Base-by-base conservation (phyloP, 2,329 filamentous ascomycete species). In the Arthrobotrys iridis region DNA sequence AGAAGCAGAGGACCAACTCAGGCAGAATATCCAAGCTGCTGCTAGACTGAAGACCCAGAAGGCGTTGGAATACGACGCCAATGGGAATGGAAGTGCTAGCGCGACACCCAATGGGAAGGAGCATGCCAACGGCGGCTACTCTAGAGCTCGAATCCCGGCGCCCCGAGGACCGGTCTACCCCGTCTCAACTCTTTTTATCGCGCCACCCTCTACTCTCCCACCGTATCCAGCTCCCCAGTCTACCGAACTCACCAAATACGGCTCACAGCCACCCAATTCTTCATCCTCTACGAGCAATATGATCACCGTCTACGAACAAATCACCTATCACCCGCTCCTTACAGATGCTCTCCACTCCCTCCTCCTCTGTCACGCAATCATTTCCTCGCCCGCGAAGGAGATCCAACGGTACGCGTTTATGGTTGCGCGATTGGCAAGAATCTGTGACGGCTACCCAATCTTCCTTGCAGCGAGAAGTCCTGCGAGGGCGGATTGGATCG, bases 321-420 rank as follows among this genome's bases (percentile, higher is more conserved):
- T 92, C 26, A 95, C 91, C 0, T 95, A 92, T 80, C 92, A 96
- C 79, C 93, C 92, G 0, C 85, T 95, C 6, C 85, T 96, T 8
- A 88, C 88, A 4, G 92, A 96, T 77, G 90, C 90, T 0, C 86
- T 96, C 0, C 92, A 96, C 81, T 90, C 89, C 3, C 82, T 95
- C 1, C 87, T 96, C 6, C 86, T 96, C 41, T 91, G 89, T 78
- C 92, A 96, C 81, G 87, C 87, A n/a, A 87, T 96, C 7, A 83
- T 92, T 5, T 92, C 94, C 81, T 96, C 92, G 0, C 91, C 91
- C 0, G 82, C 87, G 8, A 92, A 91, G 78, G 92, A 95, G 81
- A 86, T 93, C 33, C 87, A 89, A 57, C 90, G 92, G 35, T 91
- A 95, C 80, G 91, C 91, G 0, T 86, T 93, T 83, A 95, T 93